These are phyloP conservation scores for Brassica hybrid DNA, from an alignment of 441 rosid species.

Conservation along the genomic window DNA sequence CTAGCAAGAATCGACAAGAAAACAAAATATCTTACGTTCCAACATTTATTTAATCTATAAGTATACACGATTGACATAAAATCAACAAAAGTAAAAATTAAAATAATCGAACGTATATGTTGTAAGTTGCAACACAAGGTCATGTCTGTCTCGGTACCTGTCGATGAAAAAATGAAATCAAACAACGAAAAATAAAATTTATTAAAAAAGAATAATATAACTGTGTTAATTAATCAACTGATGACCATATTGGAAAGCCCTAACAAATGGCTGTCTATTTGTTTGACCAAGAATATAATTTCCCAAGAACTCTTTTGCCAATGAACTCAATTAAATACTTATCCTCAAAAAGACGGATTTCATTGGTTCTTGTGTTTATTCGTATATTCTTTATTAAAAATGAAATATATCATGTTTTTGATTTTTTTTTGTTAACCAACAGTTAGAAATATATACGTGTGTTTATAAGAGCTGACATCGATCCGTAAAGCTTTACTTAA, in stretches of 20 bases:
- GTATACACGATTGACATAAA: slow-evolving; percentile 11
- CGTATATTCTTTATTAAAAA: not conserved
- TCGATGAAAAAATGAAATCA: slow-evolving; percentile 19
- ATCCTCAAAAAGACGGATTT: not conserved
- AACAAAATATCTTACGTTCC: slow-evolving; percentile 26
- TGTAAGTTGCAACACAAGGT: slow-evolving; percentile 24
- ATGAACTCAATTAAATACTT: slow-evolving; percentile 27
- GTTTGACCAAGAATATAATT: slow-evolving; percentile 24
- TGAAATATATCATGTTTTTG: not conserved
- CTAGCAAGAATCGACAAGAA: slow-evolving; percentile 39
- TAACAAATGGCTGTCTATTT: slow-evolving; percentile 7
- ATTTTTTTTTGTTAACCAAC: not conserved
- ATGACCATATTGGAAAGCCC: not conserved
- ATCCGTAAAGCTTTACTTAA: slow-evolving; percentile 4
- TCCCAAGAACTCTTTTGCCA: slow-evolving; percentile 32
- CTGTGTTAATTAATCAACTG: not conserved
- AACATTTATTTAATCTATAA: slow-evolving; percentile 17
- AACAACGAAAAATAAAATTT: not conserved
- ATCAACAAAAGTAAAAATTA: not conserved
- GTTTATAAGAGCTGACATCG: slow-evolving; percentile 12
- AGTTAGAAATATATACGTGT: not conserved
- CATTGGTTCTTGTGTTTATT: slow-evolving; percentile 15
- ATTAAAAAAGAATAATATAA: not conserved
- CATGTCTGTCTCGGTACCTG: slow-evolving; percentile 44
- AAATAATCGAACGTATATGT: slow-evolving; percentile 14